phyloP scores from a whole-genome alignment of 1,139 yeast species.

The Scheffersomyces segobiensis region DNA sequence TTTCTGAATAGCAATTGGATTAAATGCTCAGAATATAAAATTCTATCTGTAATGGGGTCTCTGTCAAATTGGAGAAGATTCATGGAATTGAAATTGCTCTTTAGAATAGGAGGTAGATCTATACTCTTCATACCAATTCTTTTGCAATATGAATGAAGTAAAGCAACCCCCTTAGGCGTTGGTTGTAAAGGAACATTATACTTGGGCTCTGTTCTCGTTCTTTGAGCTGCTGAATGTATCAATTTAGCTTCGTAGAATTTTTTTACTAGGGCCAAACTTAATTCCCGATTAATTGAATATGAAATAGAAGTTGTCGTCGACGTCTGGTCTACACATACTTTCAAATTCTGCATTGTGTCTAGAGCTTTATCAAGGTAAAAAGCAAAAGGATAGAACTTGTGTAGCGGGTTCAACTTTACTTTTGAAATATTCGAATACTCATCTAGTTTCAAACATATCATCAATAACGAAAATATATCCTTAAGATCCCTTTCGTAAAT shows the following conservation, averaged over 20 bases:
- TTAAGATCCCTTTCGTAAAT: slow-evolving; percentile 58
- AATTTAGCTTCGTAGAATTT: slow-evolving; percentile 67
- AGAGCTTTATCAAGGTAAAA: slow-evolving; percentile 59
- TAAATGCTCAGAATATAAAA: slow-evolving; percentile 64
- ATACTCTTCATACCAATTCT: slow-evolving; percentile 51
- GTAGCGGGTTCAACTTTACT: slow-evolving; percentile 10
- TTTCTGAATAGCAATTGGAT: slow-evolving; percentile 63
- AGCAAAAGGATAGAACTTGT: slow-evolving; percentile 45
- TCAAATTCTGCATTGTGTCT: slow-evolving; percentile 48
- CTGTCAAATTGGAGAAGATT: slow-evolving; percentile 69
- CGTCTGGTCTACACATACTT: slow-evolving; percentile 47
- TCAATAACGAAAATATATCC: slow-evolving; percentile 54
- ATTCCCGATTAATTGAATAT: slow-evolving; percentile 54
- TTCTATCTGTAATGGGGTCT: slow-evolving; percentile 57
- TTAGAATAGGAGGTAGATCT: slow-evolving; percentile 46
- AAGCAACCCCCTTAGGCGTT: slow-evolving; percentile 86
- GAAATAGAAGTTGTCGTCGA: slow-evolving; percentile 60
- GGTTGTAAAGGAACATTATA: slow-evolving; percentile 62
- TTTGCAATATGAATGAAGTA: slow-evolving; percentile 61
- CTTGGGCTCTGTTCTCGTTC: slow-evolving; percentile 56
- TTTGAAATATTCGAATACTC: background rate
- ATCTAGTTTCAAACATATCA: slow-evolving; percentile 47
- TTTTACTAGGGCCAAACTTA: slow-evolving; percentile 52
- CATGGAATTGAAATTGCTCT: slow-evolving; percentile 68
- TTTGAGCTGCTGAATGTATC: slow-evolving; percentile 74